phyloP scores from a whole-genome alignment of 2,329 filamentous ascomycete genomes.

The Triangularia verruculosa region DNA sequence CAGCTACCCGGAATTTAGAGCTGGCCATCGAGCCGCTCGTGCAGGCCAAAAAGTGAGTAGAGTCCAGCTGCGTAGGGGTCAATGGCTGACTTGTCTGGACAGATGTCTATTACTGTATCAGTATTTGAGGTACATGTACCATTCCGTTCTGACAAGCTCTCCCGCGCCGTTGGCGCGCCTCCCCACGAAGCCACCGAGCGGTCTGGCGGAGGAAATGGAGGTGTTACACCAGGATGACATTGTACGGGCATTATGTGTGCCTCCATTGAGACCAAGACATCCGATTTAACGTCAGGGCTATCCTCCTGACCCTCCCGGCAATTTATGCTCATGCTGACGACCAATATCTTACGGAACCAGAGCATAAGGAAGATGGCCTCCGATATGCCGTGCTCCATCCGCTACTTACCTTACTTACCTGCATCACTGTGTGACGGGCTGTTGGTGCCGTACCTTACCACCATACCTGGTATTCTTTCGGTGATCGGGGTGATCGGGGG shows the following conservation, averaged over 20 bases:
- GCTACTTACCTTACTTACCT: not conserved
- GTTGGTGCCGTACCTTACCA: not conserved
- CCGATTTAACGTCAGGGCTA: constrained; percentile 14
- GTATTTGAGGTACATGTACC: not conserved
- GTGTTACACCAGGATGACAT: constrained; percentile 12
- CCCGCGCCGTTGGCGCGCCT: not conserved
- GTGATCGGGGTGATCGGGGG: no score
- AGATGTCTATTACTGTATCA: not conserved
- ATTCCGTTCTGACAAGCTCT: not conserved
- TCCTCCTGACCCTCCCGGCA: constrained; percentile 18
- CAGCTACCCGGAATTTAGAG: constrained; percentile 6
- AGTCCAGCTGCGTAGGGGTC: not conserved
- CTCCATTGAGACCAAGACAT: constrained; percentile 10
- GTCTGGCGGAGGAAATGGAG: constrained; percentile 11
- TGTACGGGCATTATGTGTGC: constrained; percentile 3
- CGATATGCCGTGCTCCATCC: not conserved
- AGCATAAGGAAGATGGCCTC: not conserved
- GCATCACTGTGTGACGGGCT: not conserved
- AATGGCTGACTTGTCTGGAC: not conserved
- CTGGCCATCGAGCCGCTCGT: constrained; percentile 4
- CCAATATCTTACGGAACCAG: not conserved
- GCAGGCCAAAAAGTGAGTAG: not conserved
- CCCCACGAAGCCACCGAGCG: not conserved
- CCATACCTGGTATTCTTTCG: not conserved
- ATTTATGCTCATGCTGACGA: constrained; percentile 17